Evolutionary conservation across 148 eudicot genomes (phyloP).

Genomic region (Silene conica): DNA sequence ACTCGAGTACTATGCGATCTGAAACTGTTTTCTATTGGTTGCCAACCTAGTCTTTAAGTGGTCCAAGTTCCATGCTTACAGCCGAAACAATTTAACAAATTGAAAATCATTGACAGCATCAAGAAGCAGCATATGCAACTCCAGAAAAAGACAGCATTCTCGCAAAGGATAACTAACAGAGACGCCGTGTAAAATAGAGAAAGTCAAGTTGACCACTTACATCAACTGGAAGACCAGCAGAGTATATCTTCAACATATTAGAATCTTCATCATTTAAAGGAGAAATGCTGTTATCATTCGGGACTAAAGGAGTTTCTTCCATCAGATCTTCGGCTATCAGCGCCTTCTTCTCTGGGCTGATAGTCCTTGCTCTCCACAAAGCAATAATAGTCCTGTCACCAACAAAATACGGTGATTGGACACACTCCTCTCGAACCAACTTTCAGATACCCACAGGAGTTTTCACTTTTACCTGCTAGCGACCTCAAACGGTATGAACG

Average conservation of each 20-base stretch:
- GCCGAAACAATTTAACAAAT: too few relatives aligned
- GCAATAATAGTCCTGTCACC: constrained; percentile 69
- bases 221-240: constrained; percentile 53
- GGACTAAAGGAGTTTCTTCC: constrained; percentile 41
- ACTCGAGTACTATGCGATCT: too few relatives aligned
- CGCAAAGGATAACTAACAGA: background rate
- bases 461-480: constrained; percentile 57
- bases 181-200: background rate
- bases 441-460: background rate
- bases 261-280: constrained; percentile 44
- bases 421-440: background rate
- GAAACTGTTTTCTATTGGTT: background rate
- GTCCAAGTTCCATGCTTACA: too few relatives aligned
- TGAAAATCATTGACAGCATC: background rate
- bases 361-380: constrained; percentile 72
- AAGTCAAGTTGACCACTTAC: constrained; percentile 42
- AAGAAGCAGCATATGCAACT: background rate
- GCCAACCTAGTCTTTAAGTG: background rate
- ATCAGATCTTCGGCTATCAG: constrained; percentile 47
- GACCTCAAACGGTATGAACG: constrained; percentile 62
- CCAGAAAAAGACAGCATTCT: background rate
- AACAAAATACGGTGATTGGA: background rate
- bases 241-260: constrained; percentile 49
- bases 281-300: constrained; percentile 32
- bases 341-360: constrained; percentile 57